phyloP scores from a whole-genome alignment of 352 stramenopile genomes.

The Hyaloperonospora arabidopsidis region DNA sequence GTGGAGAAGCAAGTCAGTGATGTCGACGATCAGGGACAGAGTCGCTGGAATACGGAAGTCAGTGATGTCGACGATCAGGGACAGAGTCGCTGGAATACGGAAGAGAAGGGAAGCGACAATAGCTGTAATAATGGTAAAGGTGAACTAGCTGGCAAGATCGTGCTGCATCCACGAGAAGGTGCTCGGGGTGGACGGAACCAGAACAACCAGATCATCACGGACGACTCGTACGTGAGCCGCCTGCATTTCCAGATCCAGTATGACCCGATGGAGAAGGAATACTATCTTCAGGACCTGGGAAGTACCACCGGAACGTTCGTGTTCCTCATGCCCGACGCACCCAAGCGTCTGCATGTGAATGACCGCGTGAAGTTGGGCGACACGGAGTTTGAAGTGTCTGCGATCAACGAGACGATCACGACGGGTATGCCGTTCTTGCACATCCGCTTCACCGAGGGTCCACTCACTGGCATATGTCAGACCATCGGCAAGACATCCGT shows the following conservation, averaged over 20 bases:
- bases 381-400: conserved; percentile 73
- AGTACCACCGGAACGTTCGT: conserved; percentile 77
- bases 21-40: conserved; percentile 1
- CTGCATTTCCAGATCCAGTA: conserved; percentile 79
- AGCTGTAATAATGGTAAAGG: conserved; percentile 12
- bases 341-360: conserved; percentile 59
- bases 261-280: conserved; percentile 76
- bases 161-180: conserved; percentile 55
- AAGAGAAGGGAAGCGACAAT: conserved; percentile 25
- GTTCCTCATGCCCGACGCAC: conserved; percentile 62
- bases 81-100: conserved; percentile 5
- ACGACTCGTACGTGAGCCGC: conserved; percentile 78
- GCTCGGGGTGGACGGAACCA: conserved; percentile 60
- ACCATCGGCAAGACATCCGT: conserved; percentile 70
- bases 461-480: conserved; percentile 58
- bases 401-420: conserved; percentile 56
- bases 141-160: conserved; percentile 37
- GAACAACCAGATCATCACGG: conserved; percentile 81
- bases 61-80: conserved; percentile 1
- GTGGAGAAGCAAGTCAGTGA: conserved; percentile 3
- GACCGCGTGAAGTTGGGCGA: conserved; percentile 74
- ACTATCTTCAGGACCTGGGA: conserved; percentile 72
- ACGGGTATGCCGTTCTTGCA: conserved; percentile 68
- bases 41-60: not conserved
- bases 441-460: conserved; percentile 71